These are phyloP conservation scores for Phyllostachys edulis DNA, from an alignment of 176 grass and related monocot species.

Conservation along the genomic window DNA sequence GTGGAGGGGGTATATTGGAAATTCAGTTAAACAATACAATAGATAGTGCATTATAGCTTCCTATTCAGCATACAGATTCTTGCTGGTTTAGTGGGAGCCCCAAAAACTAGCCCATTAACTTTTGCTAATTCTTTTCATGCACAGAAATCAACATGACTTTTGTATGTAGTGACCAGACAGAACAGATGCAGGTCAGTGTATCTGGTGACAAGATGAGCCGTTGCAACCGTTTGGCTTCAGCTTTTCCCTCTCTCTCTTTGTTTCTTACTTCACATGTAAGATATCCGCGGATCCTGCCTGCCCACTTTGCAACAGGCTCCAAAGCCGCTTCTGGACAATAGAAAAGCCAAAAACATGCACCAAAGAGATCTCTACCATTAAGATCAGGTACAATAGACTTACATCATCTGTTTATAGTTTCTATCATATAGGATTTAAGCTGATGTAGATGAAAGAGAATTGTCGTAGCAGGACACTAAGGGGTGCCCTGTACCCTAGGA, in stretches of 20 bases:
- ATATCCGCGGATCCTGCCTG: slow-evolving; percentile 24
- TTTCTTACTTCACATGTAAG: slow-evolving; percentile 29
- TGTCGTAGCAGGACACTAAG: too few relatives aligned
- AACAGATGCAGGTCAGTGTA: neutral
- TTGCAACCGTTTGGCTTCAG: slow-evolving; percentile 24
- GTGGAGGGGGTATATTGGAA: neutral
- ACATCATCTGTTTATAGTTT: too few relatives aligned
- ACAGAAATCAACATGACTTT: neutral
- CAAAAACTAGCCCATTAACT: neutral
- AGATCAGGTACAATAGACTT: too few relatives aligned
- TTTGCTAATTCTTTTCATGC: neutral
- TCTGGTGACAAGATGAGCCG: slow-evolving; percentile 3
- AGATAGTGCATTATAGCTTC: slow-evolving; percentile 22
- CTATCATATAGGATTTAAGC: too few relatives aligned
- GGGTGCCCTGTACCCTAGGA: too few relatives aligned
- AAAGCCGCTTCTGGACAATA: slow-evolving; percentile 4
- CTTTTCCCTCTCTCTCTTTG: neutral
- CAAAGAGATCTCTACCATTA: too few relatives aligned
- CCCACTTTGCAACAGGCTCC: slow-evolving; percentile 27
- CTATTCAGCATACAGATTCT: slow-evolving; percentile 42
- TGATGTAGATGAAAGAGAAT: too few relatives aligned
- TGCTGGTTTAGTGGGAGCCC: slow-evolving; percentile 38
- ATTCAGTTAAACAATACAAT: slow-evolving; percentile 14
- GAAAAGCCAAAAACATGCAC: neutral
- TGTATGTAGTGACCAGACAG: neutral